Evolutionary conservation across 192 early-diverging fungal species (phyloP), one percentile per base, ranked within the genome.

Genomic region (Phlyctochytrium bullatum): DNA sequence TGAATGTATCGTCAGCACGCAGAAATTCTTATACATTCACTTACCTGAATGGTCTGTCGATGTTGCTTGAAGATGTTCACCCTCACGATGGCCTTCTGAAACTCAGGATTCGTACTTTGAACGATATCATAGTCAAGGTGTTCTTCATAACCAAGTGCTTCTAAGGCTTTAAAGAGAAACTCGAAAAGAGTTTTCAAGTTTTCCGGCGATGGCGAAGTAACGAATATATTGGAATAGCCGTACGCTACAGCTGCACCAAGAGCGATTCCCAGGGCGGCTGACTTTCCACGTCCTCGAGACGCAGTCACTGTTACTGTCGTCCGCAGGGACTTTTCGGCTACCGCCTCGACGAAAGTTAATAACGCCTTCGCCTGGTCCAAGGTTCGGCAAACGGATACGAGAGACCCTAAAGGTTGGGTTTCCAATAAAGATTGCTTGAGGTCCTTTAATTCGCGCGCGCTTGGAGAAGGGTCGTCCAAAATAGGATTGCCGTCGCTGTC

Each of bases 161-260:
- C 95, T 67, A 99, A 97, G 20, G 92, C 93, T 76, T 94, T 93
- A 84, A 99, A 97, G 3, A 99, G 83, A 82, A 97, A 97, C 80
- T 97, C 92, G 68, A 99, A 99, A 34, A 99, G 80, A 3, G 97
- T 99, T 73, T 96, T 96, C 73, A 99, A 89, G 73, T 99, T 99
- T 75, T 97, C 95, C 29, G 97, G 95, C 61, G 88, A 88, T 28
- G 97, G 97, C 17, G 95, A 96, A 1, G 97, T 97, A 68, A 99
- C 91, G 81, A 99, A 99, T 66, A 99, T 95, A 78, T 99, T 99
- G 63, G 92, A 93, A 79, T 99, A 99, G 33, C 97, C 97, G 78
- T 95, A 97, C 0, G 95, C 91, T n/a, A 99, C 84, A 16, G 97
- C 97, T 0, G 93, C 88, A 20, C 94, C 93, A 72, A 99, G 91